Evolutionary conservation across 2,329 filamentous ascomycete species (phyloP), one percentile per base, ranked within the genome.

Genomic region (Mariannaea elegans): DNA sequence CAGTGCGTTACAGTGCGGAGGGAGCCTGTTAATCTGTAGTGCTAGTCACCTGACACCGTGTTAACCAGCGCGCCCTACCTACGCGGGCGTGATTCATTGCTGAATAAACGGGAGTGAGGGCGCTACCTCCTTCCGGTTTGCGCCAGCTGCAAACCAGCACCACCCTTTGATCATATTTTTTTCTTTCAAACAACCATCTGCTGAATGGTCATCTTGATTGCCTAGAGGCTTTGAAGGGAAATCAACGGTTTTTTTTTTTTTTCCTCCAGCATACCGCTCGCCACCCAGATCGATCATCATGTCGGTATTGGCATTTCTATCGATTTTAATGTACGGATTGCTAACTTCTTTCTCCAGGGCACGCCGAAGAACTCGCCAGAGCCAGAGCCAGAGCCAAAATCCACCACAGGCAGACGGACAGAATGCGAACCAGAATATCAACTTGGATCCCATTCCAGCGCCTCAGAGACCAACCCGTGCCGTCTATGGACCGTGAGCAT

Each of bases 401-500:
- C 59, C 68, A 34, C 32, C 7, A n/a, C 32, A 46, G n/a, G 56
- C 34, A 4, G 50, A 18, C 14, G 46, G 23, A 7, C 34, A 54
- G 18, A 31, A 55, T 42, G 34, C 36, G 18, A 56, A 23, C 16
- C 44, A 65, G 23, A 56, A 46, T 24, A 59, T 46, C 2, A 55
- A 59, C 27, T 53, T 58, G 23, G 57, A 61, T 36, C 55, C 51
- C 4, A 24, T 13, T 27, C 19, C 39, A 13, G 4, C 21, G 38
- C 55, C 46, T 46, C 56, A 53, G n/a, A 68, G 71, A 24, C 68
- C 65, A 44, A 62, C 54, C 24, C 73, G 76, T 44, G 73, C 76
- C 34, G 76, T 80, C 24, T 76, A 73, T 12, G 77, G 77, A 29
- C 77, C 77, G 77, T 80, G 68, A 68, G 77, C 62, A 21, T 18